Conservation (phyloP, 208 protist genomes). For the Strigomonas oncopelti region DNA sequence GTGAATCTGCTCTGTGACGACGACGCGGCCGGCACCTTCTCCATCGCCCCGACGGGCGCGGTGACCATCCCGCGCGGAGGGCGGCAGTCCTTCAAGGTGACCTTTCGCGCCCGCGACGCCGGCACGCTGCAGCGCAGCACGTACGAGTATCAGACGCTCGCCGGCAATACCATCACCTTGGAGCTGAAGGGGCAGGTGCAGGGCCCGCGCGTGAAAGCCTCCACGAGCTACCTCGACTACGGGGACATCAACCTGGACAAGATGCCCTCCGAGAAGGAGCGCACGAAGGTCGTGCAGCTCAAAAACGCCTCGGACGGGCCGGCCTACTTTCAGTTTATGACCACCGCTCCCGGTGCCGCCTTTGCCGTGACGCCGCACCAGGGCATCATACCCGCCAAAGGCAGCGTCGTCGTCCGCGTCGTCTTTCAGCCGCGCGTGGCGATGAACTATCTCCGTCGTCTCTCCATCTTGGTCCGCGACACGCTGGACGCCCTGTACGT, state of each 20-base stretch:
- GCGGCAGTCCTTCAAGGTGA: conserved; percentile 37
- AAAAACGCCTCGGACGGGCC: conserved; percentile 46
- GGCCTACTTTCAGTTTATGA: conserved; percentile 44
- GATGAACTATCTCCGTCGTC: conserved; percentile 84
- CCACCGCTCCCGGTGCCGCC: conserved; percentile 42
- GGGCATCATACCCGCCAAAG: conserved; percentile 51
- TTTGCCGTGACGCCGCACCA: conserved; percentile 54
- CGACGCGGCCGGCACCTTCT: conserved; percentile 39
- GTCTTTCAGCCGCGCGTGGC: conserved; percentile 67
- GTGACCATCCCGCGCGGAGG: conserved; percentile 52
- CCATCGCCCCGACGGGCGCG: conserved; percentile 26
- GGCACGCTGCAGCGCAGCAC: conserved; percentile 35
- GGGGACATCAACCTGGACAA: conserved; percentile 70
- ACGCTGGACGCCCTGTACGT: conserved; percentile 48
- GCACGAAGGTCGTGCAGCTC: conserved; percentile 23
- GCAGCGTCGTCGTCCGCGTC: conserved; percentile 46
- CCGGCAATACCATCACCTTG: conserved; percentile 66
- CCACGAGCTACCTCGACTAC: conserved; percentile 67
- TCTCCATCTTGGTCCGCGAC: conserved; percentile 64
- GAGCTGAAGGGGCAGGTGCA: conserved; percentile 36
- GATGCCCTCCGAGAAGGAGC: conserved; percentile 22
- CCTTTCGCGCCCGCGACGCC: conserved; percentile 34
- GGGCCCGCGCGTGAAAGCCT: conserved; percentile 54
- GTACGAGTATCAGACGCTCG: conserved; percentile 46
- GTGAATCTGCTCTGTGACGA: conserved; percentile 47